Evolutionary conservation across 306 rosid genomes (phyloP).

Genomic region (Geum urbanum): DNA sequence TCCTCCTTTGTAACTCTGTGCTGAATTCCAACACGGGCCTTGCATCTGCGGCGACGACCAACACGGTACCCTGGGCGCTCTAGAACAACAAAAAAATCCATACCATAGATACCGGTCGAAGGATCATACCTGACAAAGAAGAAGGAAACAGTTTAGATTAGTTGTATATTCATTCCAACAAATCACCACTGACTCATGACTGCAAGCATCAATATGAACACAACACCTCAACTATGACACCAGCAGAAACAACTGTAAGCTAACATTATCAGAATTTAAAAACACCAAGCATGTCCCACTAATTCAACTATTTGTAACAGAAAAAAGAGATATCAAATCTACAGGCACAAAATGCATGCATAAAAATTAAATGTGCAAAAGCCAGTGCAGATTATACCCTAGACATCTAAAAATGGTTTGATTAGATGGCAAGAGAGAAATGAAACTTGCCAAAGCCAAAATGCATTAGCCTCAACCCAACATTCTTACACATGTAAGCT

Average conservation of each 20-base stretch:
- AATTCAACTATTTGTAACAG: not conserved
- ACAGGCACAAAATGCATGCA: too few species aligned
- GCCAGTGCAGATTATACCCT: not conserved
- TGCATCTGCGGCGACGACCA: constrained; percentile 53
- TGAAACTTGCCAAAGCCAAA: not conserved
- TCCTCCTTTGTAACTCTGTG: constrained; percentile 58
- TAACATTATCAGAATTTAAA: not conserved
- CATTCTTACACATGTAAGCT: not conserved
- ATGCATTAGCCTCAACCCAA: not conserved
- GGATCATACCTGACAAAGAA: constrained; percentile 46
- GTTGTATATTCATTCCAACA: not conserved
- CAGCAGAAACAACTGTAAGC: not conserved
- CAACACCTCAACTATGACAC: not conserved
- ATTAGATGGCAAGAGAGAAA: not conserved
- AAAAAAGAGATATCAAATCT: not conserved
- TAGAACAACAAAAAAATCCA: constrained; percentile 52
- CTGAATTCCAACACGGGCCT: constrained; percentile 55
- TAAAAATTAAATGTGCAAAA: not conserved
- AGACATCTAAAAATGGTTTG: not conserved
- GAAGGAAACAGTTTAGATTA: not conserved
- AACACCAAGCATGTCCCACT: not conserved
- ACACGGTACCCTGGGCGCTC: constrained; percentile 60
- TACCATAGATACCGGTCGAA: constrained; percentile 60
- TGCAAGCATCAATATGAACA: not conserved
- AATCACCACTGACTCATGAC: not conserved